Base-by-base conservation (phyloP, 108 stramenopile genomes). In the Discostella pseudostelligera region DNA sequence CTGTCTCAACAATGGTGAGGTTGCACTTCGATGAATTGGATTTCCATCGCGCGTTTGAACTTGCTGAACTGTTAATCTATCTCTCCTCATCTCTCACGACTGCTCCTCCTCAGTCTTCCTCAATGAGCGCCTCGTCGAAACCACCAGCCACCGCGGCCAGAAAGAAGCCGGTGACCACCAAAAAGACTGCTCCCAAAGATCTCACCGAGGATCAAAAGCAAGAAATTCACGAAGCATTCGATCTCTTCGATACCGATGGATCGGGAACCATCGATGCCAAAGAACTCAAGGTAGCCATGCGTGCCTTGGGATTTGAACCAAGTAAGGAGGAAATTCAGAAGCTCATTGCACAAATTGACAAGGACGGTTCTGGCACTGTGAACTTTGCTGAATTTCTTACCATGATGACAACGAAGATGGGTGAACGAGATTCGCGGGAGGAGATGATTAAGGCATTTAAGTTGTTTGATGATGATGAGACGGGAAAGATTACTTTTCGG, bases 261-360 rank as follows among this genome's bases (percentile, higher is more conserved):
- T 69, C 72, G 26, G 80, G 86, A 35, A 84, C 85, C 13, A 96
- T 96, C 64, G 94, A 95, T 39, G 85, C 85, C 32, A 89, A 93
- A 62, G 96, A 96, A 69, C 86, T 96, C 11, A 90, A 92, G 73
- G 93, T 92, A 0, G 96, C 93, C 13, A 94, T 96, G 87, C 69
- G 92, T 1, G 93, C 94, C 25, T 75, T 96, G 1, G 96, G 96
- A 40, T 94, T 94, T 37, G 80, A 93, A 76, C 87, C 89, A 28
- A 88, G 84, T 61, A 93, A 95, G 67, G 91, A 91, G 54, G 96
- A 96, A 72, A 85, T 97, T 57, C 74, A 83, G 50, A 87, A 89
- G 62, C 90, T 97, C 69, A 85, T 96, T 46, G 49, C 81, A 1
- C 83, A 93, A 47, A 74, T 94, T 20, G 93, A 97, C 72, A 88